Evolutionary conservation across 73 alveolate genomes (phyloP).

Genomic region (Durusdinium trenchii): DNA sequence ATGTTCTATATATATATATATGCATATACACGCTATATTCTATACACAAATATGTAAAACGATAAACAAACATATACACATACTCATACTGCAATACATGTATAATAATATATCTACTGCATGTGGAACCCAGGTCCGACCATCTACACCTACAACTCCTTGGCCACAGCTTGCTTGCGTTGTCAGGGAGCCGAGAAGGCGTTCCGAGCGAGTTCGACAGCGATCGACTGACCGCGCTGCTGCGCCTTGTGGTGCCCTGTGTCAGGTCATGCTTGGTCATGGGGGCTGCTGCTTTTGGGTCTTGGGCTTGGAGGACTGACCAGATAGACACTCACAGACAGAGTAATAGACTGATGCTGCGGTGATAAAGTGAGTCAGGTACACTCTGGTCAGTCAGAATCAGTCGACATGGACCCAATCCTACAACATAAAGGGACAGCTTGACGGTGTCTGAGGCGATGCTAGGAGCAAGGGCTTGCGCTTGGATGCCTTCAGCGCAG

Average conservation of each 20-base stretch:
- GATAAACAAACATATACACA: no score
- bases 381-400: not conserved
- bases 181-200: not conserved
- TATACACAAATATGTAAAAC: no score
- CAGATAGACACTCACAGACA: not conserved
- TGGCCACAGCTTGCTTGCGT: conserved; percentile 71
- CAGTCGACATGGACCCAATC: not conserved
- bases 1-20: no score
- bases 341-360: not conserved
- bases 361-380: not conserved
- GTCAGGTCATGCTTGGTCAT: conserved; percentile 44
- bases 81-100: no score
- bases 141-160: conserved; percentile 27
- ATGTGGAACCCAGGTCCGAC: not conserved
- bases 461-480: conserved; percentile 44
- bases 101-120: not conserved
- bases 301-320: not conserved
- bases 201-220: not conserved
- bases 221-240: not conserved
- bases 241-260: not conserved
- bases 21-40: no score
- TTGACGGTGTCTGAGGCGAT: not conserved
- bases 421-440: not conserved
- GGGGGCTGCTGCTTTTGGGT: conserved; percentile 81
- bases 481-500: conserved; percentile 50